Evolutionary conservation across 1,284 basidiomycete species (phyloP).

Genomic region (Ustilago esculenta): DNA sequence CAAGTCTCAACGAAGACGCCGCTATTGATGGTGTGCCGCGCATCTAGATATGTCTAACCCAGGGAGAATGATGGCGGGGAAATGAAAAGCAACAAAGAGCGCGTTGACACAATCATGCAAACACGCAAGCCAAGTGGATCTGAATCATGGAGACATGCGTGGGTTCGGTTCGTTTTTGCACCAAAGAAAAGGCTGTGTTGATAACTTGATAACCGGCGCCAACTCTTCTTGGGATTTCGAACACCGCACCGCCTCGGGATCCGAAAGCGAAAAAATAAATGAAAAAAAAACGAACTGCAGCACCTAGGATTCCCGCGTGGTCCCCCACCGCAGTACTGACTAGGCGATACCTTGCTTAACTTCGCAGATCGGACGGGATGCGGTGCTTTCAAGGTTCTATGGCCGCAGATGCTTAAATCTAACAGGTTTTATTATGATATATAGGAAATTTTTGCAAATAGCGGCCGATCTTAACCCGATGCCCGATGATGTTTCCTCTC

Average conservation of each 20-base stretch:
- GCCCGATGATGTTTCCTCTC: no score
- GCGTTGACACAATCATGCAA: no score
- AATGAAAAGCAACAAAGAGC: no score
- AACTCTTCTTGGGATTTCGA: constrained; percentile 6
- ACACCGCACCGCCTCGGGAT: constrained; percentile 5
- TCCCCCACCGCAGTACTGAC: constrained; percentile 86
- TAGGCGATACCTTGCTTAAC: constrained; percentile 81
- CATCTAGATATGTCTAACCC: constrained; percentile 6
- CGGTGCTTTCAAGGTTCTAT: constrained; percentile 81
- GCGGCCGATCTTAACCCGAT: no score
- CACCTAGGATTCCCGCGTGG: constrained; percentile 83
- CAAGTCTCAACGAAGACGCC: constrained; percentile 2
- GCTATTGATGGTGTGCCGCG: constrained; percentile 17
- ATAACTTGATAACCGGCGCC: no score
- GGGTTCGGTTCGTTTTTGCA: not conserved
- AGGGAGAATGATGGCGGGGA: not conserved
- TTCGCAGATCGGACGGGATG: constrained; percentile 83
- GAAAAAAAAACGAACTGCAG: constrained; percentile 73
- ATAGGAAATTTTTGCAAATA: no score
- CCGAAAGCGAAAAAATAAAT: not conserved
- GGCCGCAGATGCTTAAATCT: constrained; percentile 80
- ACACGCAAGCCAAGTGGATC: no score
- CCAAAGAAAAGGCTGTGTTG: no score
- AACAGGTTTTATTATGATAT: no score
- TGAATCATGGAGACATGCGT: no score